Base-by-base conservation (phyloP, 1,139 yeast species). In the Taiozyma onychis region DNA sequence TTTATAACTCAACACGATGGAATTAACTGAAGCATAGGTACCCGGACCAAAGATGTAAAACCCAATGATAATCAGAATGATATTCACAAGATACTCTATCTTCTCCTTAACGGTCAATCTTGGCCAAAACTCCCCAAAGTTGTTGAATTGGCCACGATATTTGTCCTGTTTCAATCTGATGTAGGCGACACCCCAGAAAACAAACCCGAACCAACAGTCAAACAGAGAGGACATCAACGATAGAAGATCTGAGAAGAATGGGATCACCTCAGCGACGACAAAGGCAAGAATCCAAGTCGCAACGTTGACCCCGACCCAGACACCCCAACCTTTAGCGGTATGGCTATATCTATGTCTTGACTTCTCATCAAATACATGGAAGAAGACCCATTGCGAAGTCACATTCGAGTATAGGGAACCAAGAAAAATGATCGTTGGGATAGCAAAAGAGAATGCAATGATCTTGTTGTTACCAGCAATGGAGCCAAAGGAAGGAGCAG, bases 151-250 rank as follows among this genome's bases (percentile, higher is more conserved):
- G 18, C 67, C 64, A 16, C 52, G 49, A 47, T 64, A 57, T 41
- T 65, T 61, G 22, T 56, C 57, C 46, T 67, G 67, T 54, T 66
- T 70, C 55, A 76, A 66, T 57, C 73, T 73, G 60, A 80, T 72
- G 63, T 65, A 80, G 0, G 85, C 85, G 37, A 78, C 74, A n/a
- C 83, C 84, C 85, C 85, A 81, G 59, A 80, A 81, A 22, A 80
- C 77, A 59, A 77, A 81, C 0, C 85, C 85, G 58, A 81, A 81
- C 81, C 83, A 81, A 61, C 84, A 78, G 62, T 80, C 85, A 59
- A 81, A 81, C 48, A 81, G 67, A 3, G 85, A 79, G n/a, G 80
- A 75, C 85, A 81, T 80, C 59, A 81, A 68, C 7, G 83, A 73
- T 44, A 81, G 69, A 56, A 81, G 66, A 58, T 80, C 85, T 32